These are phyloP conservation scores for Geotrichum klebahnii DNA, from an alignment of 1,139 yeast species.

Conservation along the genomic window DNA sequence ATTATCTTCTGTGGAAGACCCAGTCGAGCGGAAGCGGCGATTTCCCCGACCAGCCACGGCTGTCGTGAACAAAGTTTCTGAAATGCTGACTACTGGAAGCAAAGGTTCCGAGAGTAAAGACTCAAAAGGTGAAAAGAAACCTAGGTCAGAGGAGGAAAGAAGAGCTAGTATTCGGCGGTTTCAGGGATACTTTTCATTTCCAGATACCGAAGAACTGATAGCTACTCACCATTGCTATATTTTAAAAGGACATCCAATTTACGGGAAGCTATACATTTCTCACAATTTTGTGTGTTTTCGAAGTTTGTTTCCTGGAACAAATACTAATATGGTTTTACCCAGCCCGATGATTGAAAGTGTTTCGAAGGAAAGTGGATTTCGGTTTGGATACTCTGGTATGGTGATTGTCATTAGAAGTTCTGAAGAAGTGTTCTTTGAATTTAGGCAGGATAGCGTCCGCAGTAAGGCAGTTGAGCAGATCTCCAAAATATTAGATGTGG, in stretches of 20 bases:
- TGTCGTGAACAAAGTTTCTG: constrained; percentile 43
- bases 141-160: constrained; percentile 47
- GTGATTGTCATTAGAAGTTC: constrained; percentile 65
- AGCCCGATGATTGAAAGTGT: constrained; percentile 65
- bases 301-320: constrained; percentile 72
- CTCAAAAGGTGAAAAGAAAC: constrained; percentile 39
- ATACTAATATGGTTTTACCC: constrained; percentile 82
- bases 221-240: constrained; percentile 72
- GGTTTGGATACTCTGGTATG: constrained; percentile 66
- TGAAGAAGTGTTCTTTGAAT: constrained; percentile 73
- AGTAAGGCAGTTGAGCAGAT: constrained; percentile 67
- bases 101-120: constrained; percentile 50
- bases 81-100: constrained; percentile 61
- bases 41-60: constrained; percentile 13
- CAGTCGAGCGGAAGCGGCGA: constrained; percentile 7
- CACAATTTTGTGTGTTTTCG: constrained; percentile 66
- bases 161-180: constrained; percentile 52
- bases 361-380: constrained; percentile 59
- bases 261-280: constrained; percentile 78
- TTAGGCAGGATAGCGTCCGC: constrained; percentile 59
- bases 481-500: constrained; percentile 48
- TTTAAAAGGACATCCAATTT: constrained; percentile 66
- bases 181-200: constrained; percentile 61
- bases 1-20: neutral
- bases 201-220: constrained; percentile 49